Base-by-base conservation (phyloP, 441 rosid genomes). In the Pelargonium myrrhifolium region DNA sequence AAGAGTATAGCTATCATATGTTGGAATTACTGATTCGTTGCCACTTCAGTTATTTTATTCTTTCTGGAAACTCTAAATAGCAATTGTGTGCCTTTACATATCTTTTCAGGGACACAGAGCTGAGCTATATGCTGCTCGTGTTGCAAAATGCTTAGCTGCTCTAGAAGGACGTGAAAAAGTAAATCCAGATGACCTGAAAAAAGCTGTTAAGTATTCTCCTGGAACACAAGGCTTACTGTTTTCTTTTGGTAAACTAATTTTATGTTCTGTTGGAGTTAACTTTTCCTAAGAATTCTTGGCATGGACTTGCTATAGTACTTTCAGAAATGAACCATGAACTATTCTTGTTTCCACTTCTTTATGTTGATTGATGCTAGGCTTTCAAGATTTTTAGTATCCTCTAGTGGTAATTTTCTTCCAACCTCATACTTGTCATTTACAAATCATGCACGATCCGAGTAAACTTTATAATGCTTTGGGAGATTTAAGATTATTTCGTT, bases 91-190 rank as follows among this genome's bases (percentile, higher is more conserved):
- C 53, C 45, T 68, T n/a, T 35, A 63, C 15, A 69, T 47, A 55
- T 53, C 10, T 64, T 74, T 65, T 64, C 92, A 94, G 99, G 97
- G 99, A 72, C 99, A 92, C 83, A 84, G 99, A 68, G 98, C 99
- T 56, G 98, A 94, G 79, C 76, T 92, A 28, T 94, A 89, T 88
- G 94, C 98, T 75, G 88, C 96, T 42, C 90, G 96, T 63, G 98
- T 92, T 42, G 90, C 99, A 68, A 94, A 94, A 84, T 92, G 97
- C 83, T 82, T 94, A 79, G 89, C 99, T 79, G 97, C 99, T 71
- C 31, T 92, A 58, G 99, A 94, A 83, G 99, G 97, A 64, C 87
- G 98, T 63, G 99, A 92, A 72, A 94, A 84, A 85, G 99, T 94
- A 69, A 75, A 76, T 22, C 94, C 86, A 76, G 99, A 94, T 78